Conservation (phyloP, 2,329 filamentous ascomycete genomes). For the Orbilia brochopaga region DNA sequence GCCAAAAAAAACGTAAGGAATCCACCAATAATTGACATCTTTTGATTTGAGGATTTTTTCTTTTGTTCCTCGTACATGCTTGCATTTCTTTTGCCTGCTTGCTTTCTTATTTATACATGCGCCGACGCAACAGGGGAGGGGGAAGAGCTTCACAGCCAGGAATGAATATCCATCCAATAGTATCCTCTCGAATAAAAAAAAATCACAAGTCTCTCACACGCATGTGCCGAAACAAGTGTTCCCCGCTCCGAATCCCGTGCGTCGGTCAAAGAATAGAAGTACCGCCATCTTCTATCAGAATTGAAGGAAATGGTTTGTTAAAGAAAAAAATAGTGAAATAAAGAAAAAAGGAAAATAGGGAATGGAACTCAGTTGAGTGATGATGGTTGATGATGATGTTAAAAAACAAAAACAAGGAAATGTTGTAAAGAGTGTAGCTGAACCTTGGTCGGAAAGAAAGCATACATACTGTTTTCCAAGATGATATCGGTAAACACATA, state of each 20-base stretch:
- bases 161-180: conserved; percentile 17
- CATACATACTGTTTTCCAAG: conserved; percentile 34
- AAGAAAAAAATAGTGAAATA: conserved; percentile 10
- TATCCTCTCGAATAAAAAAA: conserved; percentile 9
- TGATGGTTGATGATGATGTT: too few species aligned
- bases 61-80: too few species aligned
- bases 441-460: conserved; percentile 33
- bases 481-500: conserved; percentile 18
- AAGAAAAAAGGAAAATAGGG: conserved; percentile 28
- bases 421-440: conserved; percentile 42
- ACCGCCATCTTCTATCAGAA: conserved; percentile 8
- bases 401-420: conserved; percentile 34
- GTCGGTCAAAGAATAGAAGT: conserved; percentile 44
- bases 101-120: conserved; percentile 51
- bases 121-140: conserved; percentile 3
- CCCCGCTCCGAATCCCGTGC: conserved; percentile 2
- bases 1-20: conserved; percentile 8
- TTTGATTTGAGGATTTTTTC: conserved; percentile 14
- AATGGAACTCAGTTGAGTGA: conserved; percentile 28
- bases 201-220: conserved; percentile 1
- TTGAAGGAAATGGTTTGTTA: background rate
- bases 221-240: conserved; percentile 15
- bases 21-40: conserved; percentile 13
- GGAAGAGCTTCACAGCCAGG: conserved; percentile 4
- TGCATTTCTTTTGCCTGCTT: conserved; percentile 43